Evolutionary conservation across 768 basidiomycete species (phyloP).

Genomic region (Lepiota venenata): DNA sequence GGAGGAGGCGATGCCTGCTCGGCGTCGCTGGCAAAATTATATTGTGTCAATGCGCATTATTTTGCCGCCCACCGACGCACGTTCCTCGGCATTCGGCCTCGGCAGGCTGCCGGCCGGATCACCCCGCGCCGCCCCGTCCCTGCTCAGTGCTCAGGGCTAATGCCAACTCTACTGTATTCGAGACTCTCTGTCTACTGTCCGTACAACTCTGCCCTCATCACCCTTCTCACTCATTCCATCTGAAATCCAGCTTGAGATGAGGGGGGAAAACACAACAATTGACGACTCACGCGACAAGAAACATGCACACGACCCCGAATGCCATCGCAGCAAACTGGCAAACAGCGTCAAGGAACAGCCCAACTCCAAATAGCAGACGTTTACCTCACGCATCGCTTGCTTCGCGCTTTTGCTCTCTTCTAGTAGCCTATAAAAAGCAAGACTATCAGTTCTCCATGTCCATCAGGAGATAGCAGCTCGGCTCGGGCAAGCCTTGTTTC

Average conservation of each 20-base stretch:
- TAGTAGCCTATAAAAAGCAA: constrained; percentile 52
- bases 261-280: background rate
- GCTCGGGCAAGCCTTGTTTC: constrained; percentile 1
- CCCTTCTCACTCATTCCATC: constrained; percentile 16
- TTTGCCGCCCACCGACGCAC: constrained; percentile 38
- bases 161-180: background rate
- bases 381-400: constrained; percentile 89
- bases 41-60: constrained; percentile 24
- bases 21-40: constrained; percentile 26
- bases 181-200: background rate
- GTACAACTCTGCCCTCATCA: background rate
- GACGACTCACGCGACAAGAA: constrained; percentile 79
- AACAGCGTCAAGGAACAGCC: constrained; percentile 5
- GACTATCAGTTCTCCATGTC: constrained; percentile 11
- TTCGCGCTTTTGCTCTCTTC: constrained; percentile 84
- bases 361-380: constrained; percentile 19
- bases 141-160: background rate
- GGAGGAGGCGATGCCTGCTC: constrained; percentile 22
- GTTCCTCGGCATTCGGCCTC: constrained; percentile 40
- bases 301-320: constrained; percentile 90
- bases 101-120: constrained; percentile 9
- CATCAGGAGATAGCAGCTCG: constrained; percentile 6
- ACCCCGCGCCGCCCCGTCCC: constrained; percentile 11
- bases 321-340: constrained; percentile 87
- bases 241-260: background rate